Percentiles rank a stretch among this genome's conserved stretches.
These are phyloP conservation scores for Cenchrus purpureus DNA, from an alignment of 176 grass and related monocot genomes.

Conservation along the genomic window DNA sequence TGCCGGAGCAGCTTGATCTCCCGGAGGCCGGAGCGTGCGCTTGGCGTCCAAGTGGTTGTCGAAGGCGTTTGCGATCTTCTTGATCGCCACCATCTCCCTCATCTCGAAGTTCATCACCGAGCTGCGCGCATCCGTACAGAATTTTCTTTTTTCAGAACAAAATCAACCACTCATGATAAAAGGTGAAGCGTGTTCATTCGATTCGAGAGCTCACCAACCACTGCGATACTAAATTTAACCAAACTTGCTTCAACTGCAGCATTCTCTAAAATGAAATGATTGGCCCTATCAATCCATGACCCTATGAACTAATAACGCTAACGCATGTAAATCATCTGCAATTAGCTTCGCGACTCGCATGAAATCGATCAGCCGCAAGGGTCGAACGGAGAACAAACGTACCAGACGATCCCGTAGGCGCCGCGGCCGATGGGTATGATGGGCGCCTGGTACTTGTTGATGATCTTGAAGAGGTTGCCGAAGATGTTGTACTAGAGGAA, in stretches of 20 bases:
- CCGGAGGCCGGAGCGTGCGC: constrained; percentile 65
- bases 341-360: background rate
- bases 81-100: constrained; percentile 91
- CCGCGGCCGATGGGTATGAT: constrained; percentile 97
- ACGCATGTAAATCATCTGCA: background rate
- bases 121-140: constrained; percentile 37
- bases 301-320: background rate
- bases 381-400: background rate
- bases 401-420: constrained; percentile 97
- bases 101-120: constrained; percentile 88
- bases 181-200: background rate
- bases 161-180: background rate
- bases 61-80: constrained; percentile 97
- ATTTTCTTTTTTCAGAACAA: constrained; percentile 27
- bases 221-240: background rate
- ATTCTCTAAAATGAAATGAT: background rate
- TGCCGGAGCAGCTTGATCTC: constrained; percentile 95
- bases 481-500: constrained; percentile 89
- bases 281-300: background rate
- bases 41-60: constrained; percentile 98
- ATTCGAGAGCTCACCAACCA: constrained; percentile 22
- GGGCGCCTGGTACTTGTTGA: constrained; percentile 76
- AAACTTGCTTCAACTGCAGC: background rate
- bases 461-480: constrained; percentile 90
- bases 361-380: background rate